These are phyloP conservation scores for Mycena olivaceomarginata DNA, from an alignment of 768 basidiomycete genomes.

Conservation along the genomic window DNA sequence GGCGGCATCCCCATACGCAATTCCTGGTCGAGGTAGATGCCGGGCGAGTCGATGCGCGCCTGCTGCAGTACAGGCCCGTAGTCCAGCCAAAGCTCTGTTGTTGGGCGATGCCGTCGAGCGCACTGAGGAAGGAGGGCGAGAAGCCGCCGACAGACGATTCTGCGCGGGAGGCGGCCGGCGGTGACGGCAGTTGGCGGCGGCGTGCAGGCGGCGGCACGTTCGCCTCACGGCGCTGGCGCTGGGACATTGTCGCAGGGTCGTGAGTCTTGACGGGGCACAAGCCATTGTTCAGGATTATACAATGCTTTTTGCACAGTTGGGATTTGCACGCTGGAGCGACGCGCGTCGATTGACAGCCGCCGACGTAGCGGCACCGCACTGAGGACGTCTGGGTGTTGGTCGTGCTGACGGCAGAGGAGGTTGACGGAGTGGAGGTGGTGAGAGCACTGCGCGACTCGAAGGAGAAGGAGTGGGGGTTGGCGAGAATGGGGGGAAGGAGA, in stretches of 20 bases:
- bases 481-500: too few species aligned
- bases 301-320: background rate
- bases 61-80: too few species aligned
- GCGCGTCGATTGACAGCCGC: background rate
- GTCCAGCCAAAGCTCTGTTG: too few species aligned
- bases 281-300: background rate
- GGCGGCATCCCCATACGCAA: too few species aligned
- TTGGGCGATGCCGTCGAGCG: too few species aligned
- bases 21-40: too few species aligned
- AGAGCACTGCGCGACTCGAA: background rate
- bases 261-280: background rate
- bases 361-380: background rate
- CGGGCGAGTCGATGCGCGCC: too few species aligned
- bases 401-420: background rate
- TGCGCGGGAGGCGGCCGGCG: too few species aligned
- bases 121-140: background rate
- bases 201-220: background rate
- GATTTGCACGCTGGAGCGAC: background rate
- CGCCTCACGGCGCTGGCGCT: background rate
- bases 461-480: too few species aligned
- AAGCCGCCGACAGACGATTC: too few species aligned
- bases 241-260: background rate
- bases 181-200: background rate
- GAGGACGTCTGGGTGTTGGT: background rate
- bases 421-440: too few species aligned